Base-by-base conservation (phyloP, 169 alveolate genomes). In the Plasmodium yoelii region DNA sequence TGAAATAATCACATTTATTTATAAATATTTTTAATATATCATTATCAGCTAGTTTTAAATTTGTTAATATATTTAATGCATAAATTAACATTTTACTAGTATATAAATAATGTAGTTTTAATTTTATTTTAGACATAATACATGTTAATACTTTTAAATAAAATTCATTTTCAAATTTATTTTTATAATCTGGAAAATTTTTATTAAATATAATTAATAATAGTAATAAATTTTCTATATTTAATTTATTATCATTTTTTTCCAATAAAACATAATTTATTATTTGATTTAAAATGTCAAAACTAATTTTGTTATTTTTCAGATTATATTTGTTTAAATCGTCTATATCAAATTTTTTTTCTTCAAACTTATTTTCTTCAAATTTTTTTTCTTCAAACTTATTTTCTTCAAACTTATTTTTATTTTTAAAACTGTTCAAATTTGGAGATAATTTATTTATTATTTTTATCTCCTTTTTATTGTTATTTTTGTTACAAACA, bases 31-130 rank as follows among this genome's bases (percentile, higher is more conserved):
- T 26, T 51, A 77, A 46, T 26, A 77, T 53, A 63, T 44, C 9
- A 24, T 77, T 77, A 24, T 77, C 88, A 63, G 64, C 34, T 28
- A 77, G 22, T 47, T 77, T 65, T 77, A 77, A 61, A 65, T 77
- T 77, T 0, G 61, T 57, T 68, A 77, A 24, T 12, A 77, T 77
- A 56, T 77, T 64, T 75, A 77, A 63, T 18, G 88, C 64, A 56
- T 77, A 59, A 8, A 77, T 77, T 44, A 77, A 26, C 88, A 77
- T 77, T 64, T 77, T 77, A 24, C 88, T 63, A n/a, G 88, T 77
- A 56, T 77, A 77, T 51, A 77, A 65, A 64, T 77, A 77, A 47
- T 77, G 88, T 63, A 68, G 24, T 64, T 77, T 77, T 26, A 77
- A 64, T 64, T 77, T 77, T 64, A 77, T 44, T 7, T 57, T 49